phyloP scores from a whole-genome alignment of 352 stramenopile genomes.

The Phytophthora palmivora region DNA sequence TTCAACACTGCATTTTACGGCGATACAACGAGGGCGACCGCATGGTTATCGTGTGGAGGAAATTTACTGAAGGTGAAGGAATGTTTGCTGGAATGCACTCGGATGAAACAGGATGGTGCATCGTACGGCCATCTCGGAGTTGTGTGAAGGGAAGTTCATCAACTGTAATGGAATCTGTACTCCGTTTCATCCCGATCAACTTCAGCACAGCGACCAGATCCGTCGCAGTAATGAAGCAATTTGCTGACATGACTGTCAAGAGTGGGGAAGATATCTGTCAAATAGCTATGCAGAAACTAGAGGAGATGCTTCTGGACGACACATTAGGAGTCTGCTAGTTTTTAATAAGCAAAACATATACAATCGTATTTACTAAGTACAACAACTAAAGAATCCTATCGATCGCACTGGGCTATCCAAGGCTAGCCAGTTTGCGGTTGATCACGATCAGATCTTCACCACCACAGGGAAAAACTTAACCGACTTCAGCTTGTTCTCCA shows the following conservation, averaged over 20 bases:
- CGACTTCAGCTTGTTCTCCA: not conserved
- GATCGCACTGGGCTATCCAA: too few relatives aligned
- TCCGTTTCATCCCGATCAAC: slow-evolving; percentile 29
- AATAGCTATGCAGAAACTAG: slow-evolving; percentile 12
- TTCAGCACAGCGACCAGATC: slow-evolving; percentile 20
- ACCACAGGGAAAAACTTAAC: too few relatives aligned
- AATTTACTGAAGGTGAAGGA: slow-evolving; percentile 47
- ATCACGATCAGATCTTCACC: too few relatives aligned
- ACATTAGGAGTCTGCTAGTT: slow-evolving; percentile 23
- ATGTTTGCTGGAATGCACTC: slow-evolving; percentile 50
- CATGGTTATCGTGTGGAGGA: slow-evolving; percentile 59
- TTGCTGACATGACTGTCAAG: slow-evolving; percentile 23
- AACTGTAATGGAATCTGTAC: slow-evolving; percentile 24
- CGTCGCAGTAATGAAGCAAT: slow-evolving; percentile 16
- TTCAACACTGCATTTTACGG: slow-evolving; percentile 37
- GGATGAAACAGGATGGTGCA: slow-evolving; percentile 65
- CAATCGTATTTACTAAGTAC: slow-evolving; percentile 1
- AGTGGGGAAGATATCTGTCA: slow-evolving; percentile 27
- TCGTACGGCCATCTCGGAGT: slow-evolving; percentile 27
- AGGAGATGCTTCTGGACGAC: slow-evolving; percentile 34
- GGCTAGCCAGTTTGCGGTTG: too few relatives aligned
- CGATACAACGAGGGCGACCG: slow-evolving; percentile 52
- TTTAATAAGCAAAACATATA: not conserved
- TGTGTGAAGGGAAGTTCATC: slow-evolving; percentile 1
- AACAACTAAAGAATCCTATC: too few relatives aligned